These are phyloP conservation scores for Triticum urartu DNA, from an alignment of 176 grass and related monocot genomes.

Conservation along the genomic window DNA sequence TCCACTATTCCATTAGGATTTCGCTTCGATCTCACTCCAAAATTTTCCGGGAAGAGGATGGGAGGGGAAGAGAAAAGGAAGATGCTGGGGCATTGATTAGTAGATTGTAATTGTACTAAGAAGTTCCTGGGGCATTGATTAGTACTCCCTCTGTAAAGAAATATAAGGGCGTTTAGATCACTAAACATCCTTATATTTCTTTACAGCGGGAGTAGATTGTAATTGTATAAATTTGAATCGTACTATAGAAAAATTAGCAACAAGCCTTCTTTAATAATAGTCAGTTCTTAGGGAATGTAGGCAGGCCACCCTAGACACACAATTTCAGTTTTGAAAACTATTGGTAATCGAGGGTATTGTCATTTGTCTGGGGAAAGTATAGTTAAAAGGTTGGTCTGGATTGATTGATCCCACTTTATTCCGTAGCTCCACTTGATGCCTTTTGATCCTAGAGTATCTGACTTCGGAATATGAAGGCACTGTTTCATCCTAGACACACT, in stretches of 20 bases:
- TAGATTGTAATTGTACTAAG: neutral
- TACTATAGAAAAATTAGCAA: neutral
- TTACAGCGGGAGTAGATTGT: no score
- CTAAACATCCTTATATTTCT: no score
- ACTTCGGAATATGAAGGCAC: neutral
- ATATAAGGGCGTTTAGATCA: no score
- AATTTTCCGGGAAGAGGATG: neutral
- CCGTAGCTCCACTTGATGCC: neutral
- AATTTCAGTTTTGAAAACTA: neutral
- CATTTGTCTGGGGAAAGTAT: neutral
- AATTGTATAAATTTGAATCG: neutral
- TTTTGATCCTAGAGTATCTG: neutral
- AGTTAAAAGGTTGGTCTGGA: constrained; percentile 6
- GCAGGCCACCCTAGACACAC: neutral
- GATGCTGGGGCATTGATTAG: neutral
- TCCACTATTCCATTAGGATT: neutral
- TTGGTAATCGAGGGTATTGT: neutral
- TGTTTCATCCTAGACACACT: neutral
- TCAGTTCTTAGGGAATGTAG: neutral
- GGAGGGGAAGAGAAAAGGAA: neutral
- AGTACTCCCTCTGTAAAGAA: no score
- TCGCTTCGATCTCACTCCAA: neutral
- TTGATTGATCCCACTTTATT: neutral
- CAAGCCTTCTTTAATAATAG: neutral
- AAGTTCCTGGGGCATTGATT: no score